Percentiles rank a stretch among this genome's conserved stretches.
phyloP scores from a whole-genome alignment of 75 land plant species.

The Selaginella moellendorffii region DNA sequence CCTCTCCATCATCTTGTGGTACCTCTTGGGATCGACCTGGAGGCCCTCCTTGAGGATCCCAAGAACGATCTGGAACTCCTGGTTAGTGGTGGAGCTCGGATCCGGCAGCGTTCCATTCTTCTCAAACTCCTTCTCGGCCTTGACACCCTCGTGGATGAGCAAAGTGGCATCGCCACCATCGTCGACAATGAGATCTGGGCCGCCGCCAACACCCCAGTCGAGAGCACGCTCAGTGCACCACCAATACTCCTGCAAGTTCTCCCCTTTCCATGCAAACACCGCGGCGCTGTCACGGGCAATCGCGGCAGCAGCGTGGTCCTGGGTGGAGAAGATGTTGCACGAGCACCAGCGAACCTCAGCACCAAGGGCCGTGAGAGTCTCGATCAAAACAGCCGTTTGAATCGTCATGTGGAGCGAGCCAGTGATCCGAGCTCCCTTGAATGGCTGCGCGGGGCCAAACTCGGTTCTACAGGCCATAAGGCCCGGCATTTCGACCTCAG shows the following conservation, averaged over 20 bases:
- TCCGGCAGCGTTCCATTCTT: slow-evolving; percentile 60
- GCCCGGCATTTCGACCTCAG: slow-evolving; percentile 80
- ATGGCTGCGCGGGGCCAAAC: slow-evolving; percentile 69
- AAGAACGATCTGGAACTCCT: slow-evolving; percentile 65
- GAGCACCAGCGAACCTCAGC: slow-evolving; percentile 76
- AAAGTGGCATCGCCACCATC: slow-evolving; percentile 47
- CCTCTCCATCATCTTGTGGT: slow-evolving; percentile 67
- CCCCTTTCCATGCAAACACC: slow-evolving; percentile 90
- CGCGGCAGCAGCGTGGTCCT: slow-evolving; percentile 77
- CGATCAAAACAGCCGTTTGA: slow-evolving; percentile 75
- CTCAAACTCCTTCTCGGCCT: slow-evolving; percentile 71
- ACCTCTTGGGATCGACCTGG: slow-evolving; percentile 41
- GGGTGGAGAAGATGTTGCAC: slow-evolving; percentile 68
- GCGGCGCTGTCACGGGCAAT: slow-evolving; percentile 75
- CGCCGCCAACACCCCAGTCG: slow-evolving; percentile 81
- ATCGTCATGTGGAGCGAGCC: slow-evolving; percentile 83
- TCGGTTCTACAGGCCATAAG: slow-evolving; percentile 35
- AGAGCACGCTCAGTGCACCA: slow-evolving; percentile 93
- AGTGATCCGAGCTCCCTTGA: slow-evolving; percentile 62
- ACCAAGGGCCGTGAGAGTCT: slow-evolving; percentile 58
- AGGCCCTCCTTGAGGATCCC: neutral
- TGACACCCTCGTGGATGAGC: slow-evolving; percentile 60
- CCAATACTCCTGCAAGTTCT: slow-evolving; percentile 91
- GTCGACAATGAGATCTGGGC: slow-evolving; percentile 87
- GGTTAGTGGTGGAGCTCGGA: slow-evolving; percentile 61